Evolutionary conservation across 805 yeast genomes (phyloP), one percentile per base, ranked within the genome.

Genomic region (Starmerella vaccinii): DNA sequence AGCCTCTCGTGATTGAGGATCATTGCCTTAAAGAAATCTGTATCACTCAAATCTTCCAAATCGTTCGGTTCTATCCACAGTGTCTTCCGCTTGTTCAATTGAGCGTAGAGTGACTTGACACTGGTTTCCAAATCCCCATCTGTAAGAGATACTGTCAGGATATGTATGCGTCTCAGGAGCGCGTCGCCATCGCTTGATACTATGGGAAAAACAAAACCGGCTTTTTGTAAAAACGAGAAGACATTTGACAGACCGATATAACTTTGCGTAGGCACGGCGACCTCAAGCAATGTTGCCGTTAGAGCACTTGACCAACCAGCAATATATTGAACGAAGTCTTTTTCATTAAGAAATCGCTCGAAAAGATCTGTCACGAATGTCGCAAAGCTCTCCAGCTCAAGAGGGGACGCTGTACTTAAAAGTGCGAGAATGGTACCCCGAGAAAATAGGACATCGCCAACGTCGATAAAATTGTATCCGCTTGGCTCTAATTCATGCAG

Each of bases 81-180:
- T 7, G 38, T 4, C 19, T 21, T 19, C 5, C 50, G 39, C 26
- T 41, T 47, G 18, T 22, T 2, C 4, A 55, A 40, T 29, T 55
- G 58, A 4, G 58, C 57, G 13, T 44, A 40, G n/a, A 57, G 42
- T n/a, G 60, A 57, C 33, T 48, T 56, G 22, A 59, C 59, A 6
- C 59, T 56, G 1, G 57, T 53, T n/a, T 43, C 49, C 2, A 57
- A 39, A 43, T 57, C 60, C 10, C 49, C 51, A 16, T 42, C 30
- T 16, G 46, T 46, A 4, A 23, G 33, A 1, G 51, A 41, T 2
- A 43, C 35, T 4, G 55, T 46, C 7, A 56, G 49, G 19, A 49
- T 46, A 41, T 37, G 43, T 6, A 56, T 33, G 4, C 57, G 43
- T n/a, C 24, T 4, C 15, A 39, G 21, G 2, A 57, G 19, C n/a